Conservation (phyloP, 2,329 filamentous ascomycete species). For the Pezicula rhizophila region DNA sequence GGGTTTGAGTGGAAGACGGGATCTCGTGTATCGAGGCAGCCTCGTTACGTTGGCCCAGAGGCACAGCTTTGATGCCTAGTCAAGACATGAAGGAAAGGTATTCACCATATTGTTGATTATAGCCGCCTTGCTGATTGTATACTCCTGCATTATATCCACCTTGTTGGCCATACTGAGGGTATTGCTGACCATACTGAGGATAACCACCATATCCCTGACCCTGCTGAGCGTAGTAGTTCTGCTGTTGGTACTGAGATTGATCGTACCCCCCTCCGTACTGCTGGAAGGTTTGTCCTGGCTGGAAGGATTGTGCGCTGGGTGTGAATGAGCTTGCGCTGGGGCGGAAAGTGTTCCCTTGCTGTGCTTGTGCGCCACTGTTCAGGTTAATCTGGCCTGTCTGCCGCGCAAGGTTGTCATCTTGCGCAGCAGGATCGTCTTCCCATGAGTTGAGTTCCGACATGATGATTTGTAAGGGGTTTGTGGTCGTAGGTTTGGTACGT, state of each 20-base stretch:
- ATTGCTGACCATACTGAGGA: constrained; percentile 45
- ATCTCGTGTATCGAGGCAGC: neutral
- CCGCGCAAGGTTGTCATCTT: constrained; percentile 70
- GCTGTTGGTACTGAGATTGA: constrained; percentile 47
- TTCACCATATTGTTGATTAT: constrained; percentile 35
- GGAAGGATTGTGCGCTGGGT: constrained; percentile 64
- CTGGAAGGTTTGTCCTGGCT: constrained; percentile 64
- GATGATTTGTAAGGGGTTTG: constrained; percentile 10
- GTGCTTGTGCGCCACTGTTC: constrained; percentile 44
- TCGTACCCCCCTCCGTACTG: constrained; percentile 49
- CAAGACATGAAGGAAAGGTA: neutral
- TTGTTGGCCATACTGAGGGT: constrained; percentile 45
- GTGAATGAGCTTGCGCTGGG: constrained; percentile 67
- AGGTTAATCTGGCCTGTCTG: constrained; percentile 74
- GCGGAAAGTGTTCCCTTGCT: constrained; percentile 49
- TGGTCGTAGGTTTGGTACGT: neutral
- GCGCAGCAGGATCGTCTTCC: constrained; percentile 78
- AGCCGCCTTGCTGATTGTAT: constrained; percentile 20
- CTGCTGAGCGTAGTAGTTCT: constrained; percentile 45
- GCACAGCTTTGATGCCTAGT: neutral
- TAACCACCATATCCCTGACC: constrained; percentile 48
- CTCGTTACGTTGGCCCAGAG: neutral
- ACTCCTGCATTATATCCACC: constrained; percentile 33
- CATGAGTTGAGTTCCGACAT: constrained; percentile 94
- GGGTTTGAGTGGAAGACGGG: neutral